These are phyloP conservation scores for Coemansia sp. DNA, from an alignment of 192 early-diverging fungal species.

Conservation along the genomic window DNA sequence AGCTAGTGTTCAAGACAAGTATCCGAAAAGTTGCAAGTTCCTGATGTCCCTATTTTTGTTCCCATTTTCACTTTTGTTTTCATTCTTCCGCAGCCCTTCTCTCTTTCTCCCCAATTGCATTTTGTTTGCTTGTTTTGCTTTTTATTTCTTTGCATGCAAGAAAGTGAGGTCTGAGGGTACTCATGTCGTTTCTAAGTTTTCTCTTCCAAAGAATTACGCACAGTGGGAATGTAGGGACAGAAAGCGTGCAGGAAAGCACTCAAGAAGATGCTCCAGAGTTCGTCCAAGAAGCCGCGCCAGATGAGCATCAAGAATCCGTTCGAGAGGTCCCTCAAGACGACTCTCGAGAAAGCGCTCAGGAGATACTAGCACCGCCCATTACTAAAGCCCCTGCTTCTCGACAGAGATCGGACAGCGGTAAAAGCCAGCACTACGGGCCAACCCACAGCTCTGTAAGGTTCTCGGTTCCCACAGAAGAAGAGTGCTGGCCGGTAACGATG, in stretches of 20 bases:
- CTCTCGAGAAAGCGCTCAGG: background rate
- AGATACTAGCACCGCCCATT: constrained; percentile 8
- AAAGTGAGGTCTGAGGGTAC: background rate
- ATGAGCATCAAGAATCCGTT: too few species aligned
- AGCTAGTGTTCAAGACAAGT: too few species aligned
- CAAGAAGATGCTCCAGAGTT: too few species aligned
- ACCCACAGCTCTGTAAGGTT: constrained; percentile 25
- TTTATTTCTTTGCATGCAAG: background rate
- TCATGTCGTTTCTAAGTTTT: background rate
- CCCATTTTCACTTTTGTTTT: too few species aligned
- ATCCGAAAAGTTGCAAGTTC: too few species aligned
- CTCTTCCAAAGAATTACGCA: background rate
- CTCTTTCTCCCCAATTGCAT: background rate
- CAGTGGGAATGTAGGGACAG: background rate
- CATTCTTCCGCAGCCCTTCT: background rate
- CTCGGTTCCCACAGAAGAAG: constrained; percentile 34
- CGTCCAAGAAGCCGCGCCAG: too few species aligned
- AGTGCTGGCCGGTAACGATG: constrained; percentile 39
- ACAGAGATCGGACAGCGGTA: background rate
- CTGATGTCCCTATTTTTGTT: too few species aligned
- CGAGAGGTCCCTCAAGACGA: too few species aligned
- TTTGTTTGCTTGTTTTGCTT: background rate
- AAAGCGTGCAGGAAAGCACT: background rate
- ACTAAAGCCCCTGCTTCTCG: background rate
- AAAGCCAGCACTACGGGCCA: constrained; percentile 1